Conservation (phyloP, 306 rosid species). For the Elaeagnus macrophylla region DNA sequence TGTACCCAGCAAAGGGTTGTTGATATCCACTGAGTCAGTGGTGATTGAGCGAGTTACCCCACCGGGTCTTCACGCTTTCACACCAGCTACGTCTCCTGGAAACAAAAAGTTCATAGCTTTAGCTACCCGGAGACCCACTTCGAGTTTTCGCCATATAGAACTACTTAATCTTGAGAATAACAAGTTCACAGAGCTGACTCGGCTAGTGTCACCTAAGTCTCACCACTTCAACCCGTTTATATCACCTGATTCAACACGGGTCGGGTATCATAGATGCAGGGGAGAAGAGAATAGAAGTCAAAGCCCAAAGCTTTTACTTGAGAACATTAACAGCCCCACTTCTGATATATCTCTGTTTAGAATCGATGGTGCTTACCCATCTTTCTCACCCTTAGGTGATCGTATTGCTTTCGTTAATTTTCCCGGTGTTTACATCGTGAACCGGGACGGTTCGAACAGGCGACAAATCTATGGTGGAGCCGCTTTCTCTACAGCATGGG, state of each 20-base stretch:
- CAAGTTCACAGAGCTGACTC: slow-evolving; percentile 64
- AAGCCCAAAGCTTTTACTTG: slow-evolving; percentile 30
- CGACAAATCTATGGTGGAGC: slow-evolving; percentile 29
- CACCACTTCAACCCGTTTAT: slow-evolving; percentile 87
- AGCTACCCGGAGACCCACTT: slow-evolving; percentile 59
- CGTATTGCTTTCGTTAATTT: slow-evolving; percentile 43
- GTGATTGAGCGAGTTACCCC: slow-evolving; percentile 63
- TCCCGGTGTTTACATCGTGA: slow-evolving; percentile 56
- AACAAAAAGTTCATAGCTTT: slow-evolving; percentile 68
- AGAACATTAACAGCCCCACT: slow-evolving; percentile 47
- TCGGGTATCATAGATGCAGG: slow-evolving; percentile 85
- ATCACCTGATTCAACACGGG: slow-evolving; percentile 46
- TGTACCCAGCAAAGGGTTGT: slow-evolving; percentile 30
- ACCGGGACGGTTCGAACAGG: slow-evolving; percentile 63
- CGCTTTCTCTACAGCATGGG: slow-evolving; percentile 69
- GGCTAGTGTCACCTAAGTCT: slow-evolving; percentile 37
- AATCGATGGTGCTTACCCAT: slow-evolving; percentile 57
- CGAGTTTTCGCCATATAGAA: slow-evolving; percentile 69
- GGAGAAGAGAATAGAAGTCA: slow-evolving; percentile 24
- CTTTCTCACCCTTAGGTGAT: slow-evolving; percentile 63
- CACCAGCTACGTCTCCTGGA: slow-evolving; percentile 66
- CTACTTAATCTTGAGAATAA: slow-evolving; percentile 36
- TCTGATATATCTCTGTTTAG: slow-evolving; percentile 53
- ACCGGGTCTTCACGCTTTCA: slow-evolving; percentile 78
- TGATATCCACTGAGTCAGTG: slow-evolving; percentile 33